Conservation (phyloP, 2,329 filamentous ascomycete species). For the Claviceps purpurea region DNA sequence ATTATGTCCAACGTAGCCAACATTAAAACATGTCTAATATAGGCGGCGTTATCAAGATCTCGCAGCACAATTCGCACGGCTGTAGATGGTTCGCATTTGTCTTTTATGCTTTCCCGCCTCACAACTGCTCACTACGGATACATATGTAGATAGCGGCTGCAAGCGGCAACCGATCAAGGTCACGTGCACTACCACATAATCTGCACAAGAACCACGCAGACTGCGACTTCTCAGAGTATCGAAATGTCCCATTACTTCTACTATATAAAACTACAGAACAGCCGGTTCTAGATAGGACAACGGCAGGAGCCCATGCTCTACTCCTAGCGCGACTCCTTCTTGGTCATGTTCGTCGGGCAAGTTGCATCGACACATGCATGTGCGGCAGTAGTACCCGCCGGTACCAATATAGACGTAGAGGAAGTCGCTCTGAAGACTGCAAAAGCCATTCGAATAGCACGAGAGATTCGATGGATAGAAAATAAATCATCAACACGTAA, state of each 20-base stretch:
- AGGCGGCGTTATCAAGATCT: no score
- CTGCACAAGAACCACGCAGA: background rate
- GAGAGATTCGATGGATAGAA: background rate
- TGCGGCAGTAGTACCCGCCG: background rate
- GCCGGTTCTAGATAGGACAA: background rate
- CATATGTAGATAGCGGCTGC: no score
- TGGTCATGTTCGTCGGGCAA: background rate
- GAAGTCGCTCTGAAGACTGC: background rate
- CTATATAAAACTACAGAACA: slow-evolving; percentile 4
- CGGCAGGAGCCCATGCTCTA: background rate
- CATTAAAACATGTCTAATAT: no score
- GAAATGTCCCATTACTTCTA: background rate
- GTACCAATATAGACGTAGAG: background rate
- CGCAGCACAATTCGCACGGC: no score
- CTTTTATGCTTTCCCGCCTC: no score
- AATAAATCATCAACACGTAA: background rate
- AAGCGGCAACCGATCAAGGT: no score
- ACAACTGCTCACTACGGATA: no score
- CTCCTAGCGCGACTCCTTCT: background rate
- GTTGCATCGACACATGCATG: no score
- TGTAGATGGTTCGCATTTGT: no score
- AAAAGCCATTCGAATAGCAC: background rate
- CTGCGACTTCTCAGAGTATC: background rate
- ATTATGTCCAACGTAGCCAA: no score
- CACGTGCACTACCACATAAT: no score